Evolutionary conservation across 352 stramenopile genomes (phyloP), one percentile per base, ranked within the genome.

Genomic region (Globisporangium orthogonon): DNA sequence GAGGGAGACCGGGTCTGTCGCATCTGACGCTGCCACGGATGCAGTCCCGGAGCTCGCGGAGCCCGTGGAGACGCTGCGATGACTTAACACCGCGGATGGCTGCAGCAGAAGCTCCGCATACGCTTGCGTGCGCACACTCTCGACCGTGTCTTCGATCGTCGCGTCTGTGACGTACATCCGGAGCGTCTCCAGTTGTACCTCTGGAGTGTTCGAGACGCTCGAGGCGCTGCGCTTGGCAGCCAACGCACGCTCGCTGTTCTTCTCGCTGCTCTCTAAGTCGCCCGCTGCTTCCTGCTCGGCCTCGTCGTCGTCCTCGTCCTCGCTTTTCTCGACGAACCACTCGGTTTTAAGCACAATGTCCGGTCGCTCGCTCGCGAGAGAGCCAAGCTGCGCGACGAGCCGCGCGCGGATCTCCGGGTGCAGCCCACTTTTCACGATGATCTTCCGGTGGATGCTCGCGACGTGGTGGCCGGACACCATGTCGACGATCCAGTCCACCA

Each of bases 371-470:
- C 79, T 89, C 37, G 76, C 76, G 18, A 89, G 50, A 11, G 76
- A 73, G 3, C 79, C 79, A 1, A 89, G 68, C 40, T 89, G 76
- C 4, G 66, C 69, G 18, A 86, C 76, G 17, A 89, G 55, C 7
- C 79, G 65, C n/a, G 79, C 74, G 51, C 79, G 76, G 61, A 89
- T 86, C 53, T 89, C 79, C n/a, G 79, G 76, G 46, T 87, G 79
- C 10, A 89, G 56, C 9, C 79, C 79, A 29, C 69, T 83, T 59
- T 89, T 89, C 29, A 89, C 74, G 43, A 89, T 86, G 61, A 80
- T 83, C 31, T 78, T 75, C 53, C 85, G 76, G 43, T 79, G 73
- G 18, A 89, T 76, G 15, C 73, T 64, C 18, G 67, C 56, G 0
- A 76, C 68, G n/a, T 77, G 66, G 23, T 74, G 70, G 17, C 74